phyloP scores from a whole-genome alignment of 208 protist genomes.

The Acanthamoeba divionensis region DNA sequence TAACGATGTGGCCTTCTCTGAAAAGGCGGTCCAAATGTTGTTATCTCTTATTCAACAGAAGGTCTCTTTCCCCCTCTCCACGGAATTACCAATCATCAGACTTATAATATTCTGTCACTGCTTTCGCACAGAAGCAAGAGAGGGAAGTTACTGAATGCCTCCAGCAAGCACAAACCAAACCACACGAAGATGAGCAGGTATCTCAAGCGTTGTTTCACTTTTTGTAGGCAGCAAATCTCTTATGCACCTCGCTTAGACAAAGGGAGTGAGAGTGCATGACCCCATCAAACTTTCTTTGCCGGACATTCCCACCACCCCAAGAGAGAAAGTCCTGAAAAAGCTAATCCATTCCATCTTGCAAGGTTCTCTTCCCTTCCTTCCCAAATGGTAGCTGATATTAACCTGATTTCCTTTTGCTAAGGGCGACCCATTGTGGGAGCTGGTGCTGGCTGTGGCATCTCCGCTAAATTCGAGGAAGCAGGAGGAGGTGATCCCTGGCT shows the following conservation, averaged over 20 bases:
- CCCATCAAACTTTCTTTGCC: not conserved
- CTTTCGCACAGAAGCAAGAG: not conserved
- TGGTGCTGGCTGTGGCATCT: constrained; percentile 15
- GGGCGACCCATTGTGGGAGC: constrained; percentile 1
- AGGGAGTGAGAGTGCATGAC: not conserved
- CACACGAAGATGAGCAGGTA: too few species aligned
- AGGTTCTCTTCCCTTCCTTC: not conserved
- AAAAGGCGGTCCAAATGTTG: not conserved
- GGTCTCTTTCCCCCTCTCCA: not conserved
- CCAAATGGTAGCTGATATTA: not conserved
- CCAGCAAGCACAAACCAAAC: too few species aligned
- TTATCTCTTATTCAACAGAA: not conserved
- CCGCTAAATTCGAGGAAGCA: constrained; percentile 42
- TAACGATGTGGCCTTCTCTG: not conserved
- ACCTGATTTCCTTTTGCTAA: not conserved
- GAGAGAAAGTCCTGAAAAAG: not conserved
- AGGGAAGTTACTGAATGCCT: not conserved
- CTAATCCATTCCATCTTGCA: not conserved
- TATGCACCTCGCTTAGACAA: too few species aligned
- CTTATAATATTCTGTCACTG: not conserved
- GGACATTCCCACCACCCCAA: not conserved
- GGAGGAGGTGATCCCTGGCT: not conserved
- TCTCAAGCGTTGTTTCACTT: too few species aligned
- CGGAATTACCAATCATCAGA: too few species aligned
- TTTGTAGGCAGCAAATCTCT: too few species aligned